phyloP scores from a whole-genome alignment of 805 yeast species.

The Yamadazyma sp. region DNA sequence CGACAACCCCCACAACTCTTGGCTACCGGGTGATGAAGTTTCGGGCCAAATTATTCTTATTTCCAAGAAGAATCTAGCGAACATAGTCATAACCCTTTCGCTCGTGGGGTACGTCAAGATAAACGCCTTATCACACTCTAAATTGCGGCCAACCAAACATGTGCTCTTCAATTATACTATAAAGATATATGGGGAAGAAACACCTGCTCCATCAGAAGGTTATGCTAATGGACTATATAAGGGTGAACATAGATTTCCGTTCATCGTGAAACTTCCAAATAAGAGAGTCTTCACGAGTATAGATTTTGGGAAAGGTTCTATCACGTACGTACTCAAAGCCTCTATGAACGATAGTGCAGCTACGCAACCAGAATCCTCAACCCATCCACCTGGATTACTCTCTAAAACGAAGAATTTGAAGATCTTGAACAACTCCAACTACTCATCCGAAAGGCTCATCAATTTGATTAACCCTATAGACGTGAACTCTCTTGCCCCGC shows the following conservation, averaged over 20 bases:
- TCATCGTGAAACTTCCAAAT: slow-evolving; percentile 76
- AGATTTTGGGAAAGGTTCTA: slow-evolving; percentile 84
- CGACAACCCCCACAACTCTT: slow-evolving; percentile 72
- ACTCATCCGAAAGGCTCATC: slow-evolving; percentile 55
- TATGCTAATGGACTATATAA: slow-evolving; percentile 54
- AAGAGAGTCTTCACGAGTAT: slow-evolving; percentile 71
- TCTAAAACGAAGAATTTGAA: slow-evolving; percentile 27
- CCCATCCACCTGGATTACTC: slow-evolving; percentile 17
- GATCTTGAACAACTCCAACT: slow-evolving; percentile 29
- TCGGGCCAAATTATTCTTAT: slow-evolving; percentile 61
- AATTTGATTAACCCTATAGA: slow-evolving; percentile 73
- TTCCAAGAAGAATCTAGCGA: slow-evolving; percentile 53
- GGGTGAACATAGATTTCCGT: slow-evolving; percentile 89
- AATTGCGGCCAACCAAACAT: slow-evolving; percentile 52
- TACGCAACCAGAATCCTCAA: slow-evolving; percentile 2
- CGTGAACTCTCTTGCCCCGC: slow-evolving; percentile 61
- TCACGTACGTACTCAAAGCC: slow-evolving; percentile 62
- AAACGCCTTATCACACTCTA: slow-evolving; percentile 51
- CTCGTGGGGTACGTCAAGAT: slow-evolving; percentile 58
- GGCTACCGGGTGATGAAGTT: slow-evolving; percentile 79
- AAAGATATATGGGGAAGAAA: slow-evolving; percentile 50
- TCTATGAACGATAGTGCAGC: slow-evolving; percentile 31
- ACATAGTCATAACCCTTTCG: slow-evolving; percentile 53
- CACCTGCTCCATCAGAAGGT: slow-evolving; percentile 19
- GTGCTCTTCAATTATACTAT: slow-evolving; percentile 59